Evolutionary conservation across 345 rosid species (phyloP), one percentile per base, ranked within the genome.

Genomic region (Pseudoturritis turrita): DNA sequence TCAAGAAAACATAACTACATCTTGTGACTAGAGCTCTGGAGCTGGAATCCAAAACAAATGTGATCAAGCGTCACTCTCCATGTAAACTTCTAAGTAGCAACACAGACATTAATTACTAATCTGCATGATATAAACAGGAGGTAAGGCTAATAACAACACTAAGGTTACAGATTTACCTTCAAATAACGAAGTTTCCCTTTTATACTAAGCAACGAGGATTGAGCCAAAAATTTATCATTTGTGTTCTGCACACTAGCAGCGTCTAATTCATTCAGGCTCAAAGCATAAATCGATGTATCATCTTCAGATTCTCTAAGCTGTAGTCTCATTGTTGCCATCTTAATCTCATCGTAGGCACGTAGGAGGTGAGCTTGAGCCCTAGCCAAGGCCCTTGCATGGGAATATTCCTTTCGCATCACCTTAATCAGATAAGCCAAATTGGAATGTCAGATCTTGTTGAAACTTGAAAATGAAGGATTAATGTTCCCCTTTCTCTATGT

Each of bases 391-490:
- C 98, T 88, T 41, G 98, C 93, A 78, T 80, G 80, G 13, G 77
- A 80, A 74, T 91, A 87, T 73, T 94, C 98, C 88, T 91, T 91
- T 68, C 97, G 78, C 98, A 94, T 91, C 73, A 75, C 86, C 97
- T 88, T 71, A 15, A 59, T 23, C 35, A 69, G n/a, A 72, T 68
- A 25, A 67, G 11, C n/a, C 63, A 39, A 63, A 61, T 28, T 25
- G 45, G 68, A 18, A 77, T 17, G 52, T 77, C 80, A 81, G 70
- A 80, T 55, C 23, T 78, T 39, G 17, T 36, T 64, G 17, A 45
- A 63, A 70, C 76, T 18, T 60, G 50, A 68, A 45, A 63, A 22
- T 14, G 55, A 17, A 50, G 23, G 43, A 52, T 21, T 19, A 46
- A 4, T 18, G 44, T 71, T 39, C 70, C 21, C 10, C 60, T 49